Conservation (phyloP, 352 stramenopile species). For the Phytophthora quininea region DNA sequence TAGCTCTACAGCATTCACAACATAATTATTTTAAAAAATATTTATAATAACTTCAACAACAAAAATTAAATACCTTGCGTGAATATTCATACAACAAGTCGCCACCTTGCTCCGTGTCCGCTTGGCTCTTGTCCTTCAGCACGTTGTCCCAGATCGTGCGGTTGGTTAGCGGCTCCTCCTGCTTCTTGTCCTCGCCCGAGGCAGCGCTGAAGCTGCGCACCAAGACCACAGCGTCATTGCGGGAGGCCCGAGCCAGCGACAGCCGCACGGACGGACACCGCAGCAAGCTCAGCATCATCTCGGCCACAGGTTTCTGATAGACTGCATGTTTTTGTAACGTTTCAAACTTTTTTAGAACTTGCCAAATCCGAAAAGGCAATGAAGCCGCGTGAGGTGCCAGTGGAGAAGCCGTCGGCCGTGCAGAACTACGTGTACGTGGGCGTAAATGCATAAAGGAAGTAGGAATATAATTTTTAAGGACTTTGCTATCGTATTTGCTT, state of each 20-base stretch:
- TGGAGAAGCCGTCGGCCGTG: slow-evolving; percentile 58
- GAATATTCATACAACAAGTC: slow-evolving; percentile 87
- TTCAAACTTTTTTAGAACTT: not conserved
- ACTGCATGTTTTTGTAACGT: not conserved
- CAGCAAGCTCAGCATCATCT: slow-evolving; percentile 36
- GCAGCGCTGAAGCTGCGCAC: slow-evolving; percentile 46
- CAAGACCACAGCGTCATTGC: slow-evolving; percentile 9
- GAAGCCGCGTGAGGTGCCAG: slow-evolving; percentile 58
- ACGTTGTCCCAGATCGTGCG: slow-evolving; percentile 78
- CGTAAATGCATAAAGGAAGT: not conserved
- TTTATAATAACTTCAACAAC: not conserved
- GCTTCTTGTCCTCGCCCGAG: slow-evolving; percentile 21
- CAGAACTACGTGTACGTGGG: slow-evolving; percentile 56
- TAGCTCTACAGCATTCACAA: slow-evolving; percentile 53
- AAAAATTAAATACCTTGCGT: slow-evolving; percentile 60
- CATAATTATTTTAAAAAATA: not conserved
- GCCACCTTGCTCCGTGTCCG: slow-evolving; percentile 53
- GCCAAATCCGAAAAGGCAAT: not conserved
- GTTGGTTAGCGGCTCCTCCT: slow-evolving; percentile 64
- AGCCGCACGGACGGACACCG: slow-evolving; percentile 32
- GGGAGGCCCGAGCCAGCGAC: slow-evolving; percentile 5
- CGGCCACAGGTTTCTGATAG: slow-evolving; percentile 4
- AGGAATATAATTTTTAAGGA: not conserved
- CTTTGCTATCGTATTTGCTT: not conserved
- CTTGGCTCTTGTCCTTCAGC: slow-evolving; percentile 57